Base-by-base conservation (phyloP, 148 eudicot genomes). In the Fallopia convolvulus region DNA sequence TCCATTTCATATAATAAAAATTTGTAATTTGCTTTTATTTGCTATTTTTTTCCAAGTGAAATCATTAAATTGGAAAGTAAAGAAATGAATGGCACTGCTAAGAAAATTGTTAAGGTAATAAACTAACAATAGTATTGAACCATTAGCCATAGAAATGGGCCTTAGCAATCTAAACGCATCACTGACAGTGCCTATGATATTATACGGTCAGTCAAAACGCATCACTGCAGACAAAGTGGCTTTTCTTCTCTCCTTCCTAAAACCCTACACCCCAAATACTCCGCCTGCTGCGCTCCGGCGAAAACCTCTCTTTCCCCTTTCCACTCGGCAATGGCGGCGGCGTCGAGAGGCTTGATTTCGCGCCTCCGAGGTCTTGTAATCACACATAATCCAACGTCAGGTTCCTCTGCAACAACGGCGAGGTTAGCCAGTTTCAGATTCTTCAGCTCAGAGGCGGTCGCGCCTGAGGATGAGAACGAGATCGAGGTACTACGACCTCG, bases 291-390 rank as follows among this genome's bases (percentile, higher is more conserved):
- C 39, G 70, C 70, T 61, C 70, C 70, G 70, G 70, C 70, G 70
- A 26, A 58, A 61, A 61, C 36, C 70, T 30, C 61, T 50, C 41
- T 15, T 68, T 61, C 30, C 53, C 56, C 42, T 40, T 26, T 23
- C 23, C 10, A 46, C 48, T 33, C 41, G 7, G 78, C 77, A 78
- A 87, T 87, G 92, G 77, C 83, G 40, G 82, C 86, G 55, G 81
- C 82, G 73, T 89, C 90, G 21, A 85, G 92, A 84, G 89, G 90
- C 81, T 80, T 90, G 39, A 79, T 88, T 75, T 83, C 88, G 44
- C 86, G 87, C 33, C 83, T 92, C n/a, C 84, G 79, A 72, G 44
- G 84, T 17, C 76, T 87, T 21, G 74, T 86, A 44, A 74, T 79
- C 77, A 46, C 80, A 65, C 81, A 78, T 12, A 81, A 70, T 49